These are phyloP conservation scores for Pythium phragmitis DNA, from an alignment of 352 stramenopile genomes.

Conservation along the genomic window DNA sequence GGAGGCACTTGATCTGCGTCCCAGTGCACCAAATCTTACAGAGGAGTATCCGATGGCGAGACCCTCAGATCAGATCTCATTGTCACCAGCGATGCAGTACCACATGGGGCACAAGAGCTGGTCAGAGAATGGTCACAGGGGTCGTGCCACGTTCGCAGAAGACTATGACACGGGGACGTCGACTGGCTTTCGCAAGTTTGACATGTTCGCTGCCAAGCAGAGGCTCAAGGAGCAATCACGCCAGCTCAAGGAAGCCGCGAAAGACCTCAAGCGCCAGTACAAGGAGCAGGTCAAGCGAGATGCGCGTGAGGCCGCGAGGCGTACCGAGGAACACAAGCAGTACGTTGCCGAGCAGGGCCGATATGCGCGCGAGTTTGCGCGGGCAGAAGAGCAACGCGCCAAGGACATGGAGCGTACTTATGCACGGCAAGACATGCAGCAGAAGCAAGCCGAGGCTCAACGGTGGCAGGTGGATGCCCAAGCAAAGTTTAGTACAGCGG, in stretches of 20 bases:
- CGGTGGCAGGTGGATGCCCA: not conserved
- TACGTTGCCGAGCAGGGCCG: constrained; percentile 6
- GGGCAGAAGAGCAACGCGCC: constrained; percentile 2
- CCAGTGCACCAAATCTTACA: constrained; percentile 43
- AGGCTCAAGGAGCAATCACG: constrained; percentile 26
- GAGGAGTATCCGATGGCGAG: constrained; percentile 17
- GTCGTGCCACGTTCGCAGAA: not conserved
- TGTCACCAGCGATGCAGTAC: constrained; percentile 1
- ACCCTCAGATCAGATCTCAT: constrained; percentile 3
- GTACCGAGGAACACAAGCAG: constrained; percentile 1
- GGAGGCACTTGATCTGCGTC: constrained; percentile 44
- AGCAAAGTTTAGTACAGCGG: not conserved
- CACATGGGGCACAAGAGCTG: constrained; percentile 6
- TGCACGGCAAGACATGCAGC: not conserved
- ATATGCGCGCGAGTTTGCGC: constrained; percentile 4
- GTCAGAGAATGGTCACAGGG: constrained; percentile 13
- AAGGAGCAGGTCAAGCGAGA: constrained; percentile 24
- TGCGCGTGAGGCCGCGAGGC: not conserved
- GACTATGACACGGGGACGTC: constrained; percentile 1
- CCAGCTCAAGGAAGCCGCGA: constrained; percentile 23
- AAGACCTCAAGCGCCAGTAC: constrained; percentile 22
- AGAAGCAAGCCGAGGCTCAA: not conserved
- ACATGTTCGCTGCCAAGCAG: constrained; percentile 21
- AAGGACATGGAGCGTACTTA: not conserved
- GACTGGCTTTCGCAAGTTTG: constrained; percentile 17